These are phyloP conservation scores for Silene conica DNA, from an alignment of 148 eudicot genomes.

Conservation along the genomic window DNA sequence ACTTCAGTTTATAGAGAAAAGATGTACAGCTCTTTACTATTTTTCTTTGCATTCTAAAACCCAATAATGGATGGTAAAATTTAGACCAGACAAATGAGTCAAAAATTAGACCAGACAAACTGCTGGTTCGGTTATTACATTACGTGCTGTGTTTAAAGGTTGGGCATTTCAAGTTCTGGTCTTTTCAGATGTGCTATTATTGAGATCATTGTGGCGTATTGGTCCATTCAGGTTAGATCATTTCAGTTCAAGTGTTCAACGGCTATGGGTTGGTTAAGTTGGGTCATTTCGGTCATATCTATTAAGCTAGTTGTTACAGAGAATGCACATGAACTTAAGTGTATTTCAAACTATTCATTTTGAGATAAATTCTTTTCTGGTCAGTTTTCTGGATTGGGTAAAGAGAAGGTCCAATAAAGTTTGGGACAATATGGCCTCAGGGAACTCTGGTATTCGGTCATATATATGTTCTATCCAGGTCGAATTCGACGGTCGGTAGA, in stretches of 20 bases:
- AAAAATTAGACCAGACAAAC: too few relatives aligned
- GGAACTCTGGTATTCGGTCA: background rate
- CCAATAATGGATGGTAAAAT: background rate
- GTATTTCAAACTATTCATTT: too few relatives aligned
- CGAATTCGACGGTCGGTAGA: background rate
- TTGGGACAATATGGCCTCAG: background rate
- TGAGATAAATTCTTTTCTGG: background rate
- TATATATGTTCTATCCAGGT: background rate
- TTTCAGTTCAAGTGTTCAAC: background rate
- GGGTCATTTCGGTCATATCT: background rate
- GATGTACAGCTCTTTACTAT: background rate
- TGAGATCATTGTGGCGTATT: background rate
- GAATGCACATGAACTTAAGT: too few relatives aligned
- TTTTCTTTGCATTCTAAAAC: background rate
- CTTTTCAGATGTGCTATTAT: background rate
- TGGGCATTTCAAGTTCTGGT: background rate
- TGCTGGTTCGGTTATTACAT: background rate
- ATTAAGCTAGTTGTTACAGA: too few relatives aligned
- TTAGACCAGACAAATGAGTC: background rate
- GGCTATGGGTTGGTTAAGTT: background rate
- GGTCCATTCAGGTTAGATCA: background rate
- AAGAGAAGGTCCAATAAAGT: background rate
- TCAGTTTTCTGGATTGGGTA: background rate
- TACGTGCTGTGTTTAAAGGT: background rate
- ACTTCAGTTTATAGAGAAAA: background rate